These are phyloP conservation scores for Podaxis sp. DNA, from an alignment of 768 basidiomycete species.

Conservation along the genomic window DNA sequence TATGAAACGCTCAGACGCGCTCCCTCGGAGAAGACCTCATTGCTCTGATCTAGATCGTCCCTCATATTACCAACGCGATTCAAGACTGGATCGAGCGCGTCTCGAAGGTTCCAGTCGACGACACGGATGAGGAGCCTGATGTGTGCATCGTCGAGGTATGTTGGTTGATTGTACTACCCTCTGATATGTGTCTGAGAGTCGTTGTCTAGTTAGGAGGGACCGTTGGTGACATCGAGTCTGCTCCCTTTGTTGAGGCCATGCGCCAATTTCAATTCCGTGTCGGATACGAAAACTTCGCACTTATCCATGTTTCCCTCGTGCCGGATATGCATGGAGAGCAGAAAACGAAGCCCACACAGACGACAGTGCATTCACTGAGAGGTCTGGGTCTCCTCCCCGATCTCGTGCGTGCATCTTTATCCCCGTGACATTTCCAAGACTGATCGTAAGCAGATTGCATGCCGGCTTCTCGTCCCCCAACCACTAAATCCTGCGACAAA, in stretches of 20 bases:
- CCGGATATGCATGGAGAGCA: constrained; percentile 99
- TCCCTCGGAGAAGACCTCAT: not conserved
- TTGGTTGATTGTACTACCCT: not conserved
- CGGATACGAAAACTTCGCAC: constrained; percentile 92
- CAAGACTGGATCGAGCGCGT: constrained; percentile 99
- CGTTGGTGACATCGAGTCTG: constrained; percentile 97
- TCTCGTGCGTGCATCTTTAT: constrained; percentile 50
- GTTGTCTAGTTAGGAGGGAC: constrained; percentile 85
- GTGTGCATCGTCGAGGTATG: constrained; percentile 94
- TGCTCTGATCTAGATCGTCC: constrained; percentile 63
- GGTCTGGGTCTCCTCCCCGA: constrained; percentile 93
- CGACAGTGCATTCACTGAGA: constrained; percentile 89
- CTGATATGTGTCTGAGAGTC: not conserved
- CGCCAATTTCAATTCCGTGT: constrained; percentile 99
- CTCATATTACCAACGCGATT: constrained; percentile 93
- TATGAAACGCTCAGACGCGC: constrained; percentile 24
- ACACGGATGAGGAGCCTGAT: constrained; percentile 89
- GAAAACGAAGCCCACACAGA: constrained; percentile 98
- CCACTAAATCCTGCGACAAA: constrained; percentile 84
- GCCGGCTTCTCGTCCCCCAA: constrained; percentile 76
- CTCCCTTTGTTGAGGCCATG: constrained; percentile 98
- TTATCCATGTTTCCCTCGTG: constrained; percentile 96
- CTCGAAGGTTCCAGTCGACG: constrained; percentile 90
- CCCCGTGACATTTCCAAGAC: not conserved
- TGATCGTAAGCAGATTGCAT: constrained; percentile 68